These are phyloP conservation scores for Rhizopus sp. DNA, from an alignment of 371 early-diverging fungal genomes.

Conservation along the genomic window DNA sequence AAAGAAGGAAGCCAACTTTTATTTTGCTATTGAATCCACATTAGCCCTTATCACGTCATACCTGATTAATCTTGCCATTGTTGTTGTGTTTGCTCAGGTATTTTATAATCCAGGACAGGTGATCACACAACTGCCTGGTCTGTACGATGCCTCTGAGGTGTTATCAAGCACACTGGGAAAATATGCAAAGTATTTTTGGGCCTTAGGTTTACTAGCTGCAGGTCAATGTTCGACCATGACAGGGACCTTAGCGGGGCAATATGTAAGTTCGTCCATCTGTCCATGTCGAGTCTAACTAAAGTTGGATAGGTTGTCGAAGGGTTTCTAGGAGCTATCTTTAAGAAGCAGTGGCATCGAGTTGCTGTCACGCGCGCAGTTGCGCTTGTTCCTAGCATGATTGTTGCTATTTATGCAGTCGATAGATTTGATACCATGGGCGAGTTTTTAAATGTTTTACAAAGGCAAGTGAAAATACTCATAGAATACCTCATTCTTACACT, in stretches of 20 bases:
- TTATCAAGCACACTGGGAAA: constrained; percentile 56
- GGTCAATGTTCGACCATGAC: constrained; percentile 80
- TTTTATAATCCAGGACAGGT: constrained; percentile 52
- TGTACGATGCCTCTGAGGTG: constrained; percentile 67
- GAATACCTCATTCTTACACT: background rate
- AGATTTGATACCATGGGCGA: constrained; percentile 71
- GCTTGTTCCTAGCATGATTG: constrained; percentile 69
- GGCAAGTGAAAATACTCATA: constrained; percentile 23
- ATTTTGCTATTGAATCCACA: constrained; percentile 70
- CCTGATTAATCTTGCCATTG: constrained; percentile 72
- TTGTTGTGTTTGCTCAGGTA: constrained; percentile 70
- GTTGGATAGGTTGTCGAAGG: constrained; percentile 56
- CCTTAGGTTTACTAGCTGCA: constrained; percentile 68
- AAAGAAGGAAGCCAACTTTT: constrained; percentile 66
- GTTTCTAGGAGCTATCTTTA: constrained; percentile 62
- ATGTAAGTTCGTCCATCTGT: constrained; percentile 38
- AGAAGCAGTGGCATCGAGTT: constrained; percentile 71
- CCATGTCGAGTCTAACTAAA: background rate
- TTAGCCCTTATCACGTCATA: constrained; percentile 66
- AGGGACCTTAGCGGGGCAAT: constrained; percentile 77
- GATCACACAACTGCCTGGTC: constrained; percentile 40
- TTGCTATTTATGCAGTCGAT: constrained; percentile 62
- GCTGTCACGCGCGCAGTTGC: constrained; percentile 68
- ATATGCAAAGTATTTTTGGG: constrained; percentile 66
- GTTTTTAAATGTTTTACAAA: constrained; percentile 71